phyloP scores from a whole-genome alignment of 495 filamentous ascomycete species.

The Glutinoglossum americanum region DNA sequence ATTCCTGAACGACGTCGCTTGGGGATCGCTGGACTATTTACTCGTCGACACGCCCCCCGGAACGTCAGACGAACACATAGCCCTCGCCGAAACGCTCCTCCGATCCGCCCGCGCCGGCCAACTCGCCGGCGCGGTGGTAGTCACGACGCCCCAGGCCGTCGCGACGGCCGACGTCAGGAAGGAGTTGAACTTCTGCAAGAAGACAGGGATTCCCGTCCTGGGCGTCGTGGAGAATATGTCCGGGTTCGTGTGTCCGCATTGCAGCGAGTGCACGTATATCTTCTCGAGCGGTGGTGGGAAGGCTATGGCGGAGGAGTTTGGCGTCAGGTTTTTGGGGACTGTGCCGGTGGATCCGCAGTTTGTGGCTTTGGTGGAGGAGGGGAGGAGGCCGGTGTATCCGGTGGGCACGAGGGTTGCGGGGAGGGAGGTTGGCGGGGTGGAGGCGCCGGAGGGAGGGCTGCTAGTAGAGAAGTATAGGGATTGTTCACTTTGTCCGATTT shows the following conservation, averaged over 20 bases:
- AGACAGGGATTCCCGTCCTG: conserved; percentile 59
- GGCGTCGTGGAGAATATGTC: conserved; percentile 97
- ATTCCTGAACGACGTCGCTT: conserved; percentile 80
- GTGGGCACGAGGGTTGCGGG: conserved; percentile 4
- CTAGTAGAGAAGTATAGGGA: background rate
- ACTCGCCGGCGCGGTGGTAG: conserved; percentile 64
- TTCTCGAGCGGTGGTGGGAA: conserved; percentile 78
- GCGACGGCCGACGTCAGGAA: conserved; percentile 85
- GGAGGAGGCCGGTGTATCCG: conserved; percentile 23
- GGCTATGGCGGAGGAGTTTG: conserved; percentile 74
- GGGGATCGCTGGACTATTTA: conserved; percentile 71
- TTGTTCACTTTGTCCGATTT: background rate
- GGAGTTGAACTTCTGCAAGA: conserved; percentile 86
- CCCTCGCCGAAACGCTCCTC: conserved; percentile 67
- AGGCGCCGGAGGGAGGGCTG: background rate
- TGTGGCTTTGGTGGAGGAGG: conserved; percentile 43
- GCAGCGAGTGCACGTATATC: conserved; percentile 78
- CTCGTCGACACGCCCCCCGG: conserved; percentile 92
- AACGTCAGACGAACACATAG: conserved; percentile 94
- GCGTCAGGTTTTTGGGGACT: conserved; percentile 61
- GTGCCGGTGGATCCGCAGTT: conserved; percentile 74
- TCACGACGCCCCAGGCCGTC: conserved; percentile 90
- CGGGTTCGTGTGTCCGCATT: conserved; percentile 88
- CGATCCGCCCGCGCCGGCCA: conserved; percentile 34
- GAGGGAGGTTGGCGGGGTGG: background rate